Base-by-base conservation (phyloP, 352 stramenopile genomes). In the Pythium grandisporangium region DNA sequence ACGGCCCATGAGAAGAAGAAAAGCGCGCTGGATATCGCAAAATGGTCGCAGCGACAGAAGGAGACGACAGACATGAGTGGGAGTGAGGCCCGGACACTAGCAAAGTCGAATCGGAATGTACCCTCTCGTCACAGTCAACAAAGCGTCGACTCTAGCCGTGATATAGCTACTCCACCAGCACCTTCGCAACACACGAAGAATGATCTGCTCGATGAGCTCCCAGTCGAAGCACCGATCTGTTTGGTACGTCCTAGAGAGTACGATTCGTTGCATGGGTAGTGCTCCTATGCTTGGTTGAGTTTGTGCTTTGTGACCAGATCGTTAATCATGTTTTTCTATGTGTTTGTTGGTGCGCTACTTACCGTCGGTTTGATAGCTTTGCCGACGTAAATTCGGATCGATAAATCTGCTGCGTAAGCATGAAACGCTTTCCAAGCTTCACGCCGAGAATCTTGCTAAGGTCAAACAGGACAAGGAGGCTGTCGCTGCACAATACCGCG, bases 381-480 rank as follows among this genome's bases (percentile, higher is more conserved):
- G 80, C 48, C 70, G 77, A 5, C 66, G 80, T 6, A 91, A 93
- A 44, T 90, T 91, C 37, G 64, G 53, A 7, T 90, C 77, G 25
- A 55, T 86, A 29, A 72, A 84, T 25, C 60, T 76, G 29, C 62
- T 91, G 30, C 61, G 59, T 5, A 93, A 93, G 48, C 80, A 93
- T 44, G 80, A 93, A 46, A 65, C 63, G 17, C 41, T 87, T 25
- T 93, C 75, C 0, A 74, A 86, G 48, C 53, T 91, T 29, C 80
- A 93, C 26, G 44, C 71, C 13, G 55, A 79, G 10, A 93, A 93
- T 33, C 32, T 93, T 11, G 70, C 70, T 17, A 93, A 89, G 45
- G 71, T 74, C 2, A 84, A 83, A 30, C 58, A 83, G 29, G 65
- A 85, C 56, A 85, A 87, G 38, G 54, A 83, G 20, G 61, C 62